A percentile compares a stretch with the other conserved stretches of the same genome.
These are phyloP conservation scores for Fusarium anguioides DNA, from an alignment of 2,329 filamentous ascomycete species.

Conservation along the genomic window DNA sequence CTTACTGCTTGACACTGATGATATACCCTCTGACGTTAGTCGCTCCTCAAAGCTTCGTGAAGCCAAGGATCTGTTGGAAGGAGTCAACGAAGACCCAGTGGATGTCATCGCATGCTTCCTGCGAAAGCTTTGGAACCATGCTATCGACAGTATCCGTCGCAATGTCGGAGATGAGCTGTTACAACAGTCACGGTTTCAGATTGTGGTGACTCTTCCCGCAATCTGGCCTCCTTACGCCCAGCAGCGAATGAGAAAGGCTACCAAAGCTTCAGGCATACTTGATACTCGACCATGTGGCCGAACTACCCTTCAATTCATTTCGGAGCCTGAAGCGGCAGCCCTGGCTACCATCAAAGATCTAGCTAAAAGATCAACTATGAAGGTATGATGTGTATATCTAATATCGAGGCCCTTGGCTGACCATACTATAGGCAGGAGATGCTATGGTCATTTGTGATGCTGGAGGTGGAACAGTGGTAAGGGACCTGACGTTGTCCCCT, in stretches of 20 bases:
- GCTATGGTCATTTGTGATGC: slow-evolving; percentile 52
- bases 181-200: slow-evolving; percentile 45
- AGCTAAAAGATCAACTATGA: slow-evolving; percentile 30
- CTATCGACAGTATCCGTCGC: slow-evolving; percentile 40
- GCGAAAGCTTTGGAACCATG: slow-evolving; percentile 49
- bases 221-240: slow-evolving; percentile 57
- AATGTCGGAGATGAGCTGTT: slow-evolving; percentile 20
- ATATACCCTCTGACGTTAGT: slow-evolving; percentile 36
- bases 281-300: slow-evolving; percentile 36
- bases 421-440: slow-evolving; percentile 14
- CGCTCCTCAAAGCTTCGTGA: slow-evolving; percentile 36
- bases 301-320: slow-evolving; percentile 51
- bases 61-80: neutral
- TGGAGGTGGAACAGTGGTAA: slow-evolving; percentile 52
- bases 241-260: slow-evolving; percentile 51
- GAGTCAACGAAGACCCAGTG: slow-evolving; percentile 34
- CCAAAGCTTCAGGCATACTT: slow-evolving; percentile 51
- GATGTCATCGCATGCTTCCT: slow-evolving; percentile 51
- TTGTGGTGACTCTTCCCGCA: slow-evolving; percentile 57
- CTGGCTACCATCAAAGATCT: slow-evolving; percentile 51
- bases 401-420: neutral
- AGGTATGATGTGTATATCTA: slow-evolving; percentile 6
- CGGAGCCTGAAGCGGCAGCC: slow-evolving; percentile 60
- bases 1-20: slow-evolving; percentile 48
- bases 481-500: accelerated